Percentiles rank a stretch among this genome's conserved stretches.
Evolutionary conservation across 805 yeast species (phyloP).

Genomic region (Danielia oregonensis): DNA sequence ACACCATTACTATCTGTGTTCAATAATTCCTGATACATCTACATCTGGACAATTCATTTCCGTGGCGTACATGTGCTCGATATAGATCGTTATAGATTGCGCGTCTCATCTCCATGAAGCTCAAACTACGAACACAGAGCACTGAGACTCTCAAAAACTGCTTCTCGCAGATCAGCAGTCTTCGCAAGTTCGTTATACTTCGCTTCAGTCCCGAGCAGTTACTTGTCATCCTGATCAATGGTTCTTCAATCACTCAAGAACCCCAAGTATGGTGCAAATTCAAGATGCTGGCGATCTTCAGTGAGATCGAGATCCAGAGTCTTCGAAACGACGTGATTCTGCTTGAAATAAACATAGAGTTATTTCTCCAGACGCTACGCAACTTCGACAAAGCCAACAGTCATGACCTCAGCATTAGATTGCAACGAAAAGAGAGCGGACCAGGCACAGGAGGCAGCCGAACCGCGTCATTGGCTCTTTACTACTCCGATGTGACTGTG

Average conservation of each 20-base stretch:
- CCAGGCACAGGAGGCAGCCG: conserved; percentile 23
- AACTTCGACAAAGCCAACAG: conserved; percentile 53
- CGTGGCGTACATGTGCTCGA: too few relatives aligned
- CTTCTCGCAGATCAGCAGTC: conserved; percentile 44
- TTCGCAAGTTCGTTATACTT: conserved; percentile 55
- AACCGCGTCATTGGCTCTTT: conserved; percentile 52
- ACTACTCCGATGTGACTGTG: conserved; percentile 46
- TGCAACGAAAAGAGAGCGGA: conserved; percentile 41
- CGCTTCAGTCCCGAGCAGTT: conserved; percentile 51
- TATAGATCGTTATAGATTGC: too few relatives aligned
- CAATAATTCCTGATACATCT: too few relatives aligned
- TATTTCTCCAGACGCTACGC: conserved; percentile 52
- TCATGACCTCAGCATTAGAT: conserved; percentile 47
- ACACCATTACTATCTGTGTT: too few relatives aligned
- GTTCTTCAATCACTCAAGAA: conserved; percentile 42
- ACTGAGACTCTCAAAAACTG: conserved; percentile 34
- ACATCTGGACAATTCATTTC: too few relatives aligned
- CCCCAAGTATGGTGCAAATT: conserved; percentile 71
- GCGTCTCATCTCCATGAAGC: too few relatives aligned
- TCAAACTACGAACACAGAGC: conserved; percentile 23
- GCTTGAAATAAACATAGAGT: conserved; percentile 61
- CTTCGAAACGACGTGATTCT: conserved; percentile 51
- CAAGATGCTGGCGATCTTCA: conserved; percentile 42
- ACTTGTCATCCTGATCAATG: conserved; percentile 44
- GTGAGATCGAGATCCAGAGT: conserved; percentile 48